Conservation (phyloP, 2,329 filamentous ascomycete genomes). For the Ophiostoma sp. region DNA sequence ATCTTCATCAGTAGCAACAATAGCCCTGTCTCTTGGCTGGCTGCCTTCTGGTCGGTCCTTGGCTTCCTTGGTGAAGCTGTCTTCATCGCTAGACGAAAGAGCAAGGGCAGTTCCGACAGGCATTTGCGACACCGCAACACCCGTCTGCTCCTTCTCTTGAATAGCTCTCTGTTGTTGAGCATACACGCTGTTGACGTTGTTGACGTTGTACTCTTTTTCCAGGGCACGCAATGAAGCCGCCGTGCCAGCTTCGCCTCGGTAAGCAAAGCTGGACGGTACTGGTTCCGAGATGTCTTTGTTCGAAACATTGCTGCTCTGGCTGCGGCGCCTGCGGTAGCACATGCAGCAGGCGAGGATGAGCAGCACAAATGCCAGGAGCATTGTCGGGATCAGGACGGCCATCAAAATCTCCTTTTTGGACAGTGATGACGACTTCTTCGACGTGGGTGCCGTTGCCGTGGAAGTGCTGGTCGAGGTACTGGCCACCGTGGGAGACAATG, state of each 20-base stretch:
- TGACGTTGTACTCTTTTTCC: conserved; percentile 24
- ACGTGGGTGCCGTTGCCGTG: neutral
- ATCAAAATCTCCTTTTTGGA: conserved; percentile 35
- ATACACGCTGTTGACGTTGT: conserved; percentile 16
- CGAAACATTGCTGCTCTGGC: conserved; percentile 28
- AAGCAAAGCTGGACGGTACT: conserved; percentile 31
- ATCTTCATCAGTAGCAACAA: conserved; percentile 9
- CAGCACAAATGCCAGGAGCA: conserved; percentile 36
- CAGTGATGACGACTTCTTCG: neutral
- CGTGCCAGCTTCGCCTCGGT: conserved; percentile 27
- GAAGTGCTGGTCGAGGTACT: conserved; percentile 9
- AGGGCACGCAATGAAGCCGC: conserved; percentile 25
- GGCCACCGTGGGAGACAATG: conserved; percentile 17
- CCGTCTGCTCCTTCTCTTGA: conserved; percentile 15
- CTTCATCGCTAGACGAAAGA: neutral
- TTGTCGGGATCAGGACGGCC: conserved; percentile 41
- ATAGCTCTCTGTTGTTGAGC: conserved; percentile 5
- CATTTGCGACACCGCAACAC: neutral
- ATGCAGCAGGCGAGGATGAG: conserved; percentile 29
- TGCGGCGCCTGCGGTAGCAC: conserved; percentile 30
- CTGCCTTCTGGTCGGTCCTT: neutral
- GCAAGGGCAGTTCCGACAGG: conserved; percentile 19
- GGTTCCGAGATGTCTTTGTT: conserved; percentile 33
- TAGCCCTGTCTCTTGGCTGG: neutral
- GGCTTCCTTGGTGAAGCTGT: neutral